Percentiles rank a stretch among this genome's conserved stretches.
Conservation (phyloP, 2,329 filamentous ascomycete species). For the Alternaria panax region DNA sequence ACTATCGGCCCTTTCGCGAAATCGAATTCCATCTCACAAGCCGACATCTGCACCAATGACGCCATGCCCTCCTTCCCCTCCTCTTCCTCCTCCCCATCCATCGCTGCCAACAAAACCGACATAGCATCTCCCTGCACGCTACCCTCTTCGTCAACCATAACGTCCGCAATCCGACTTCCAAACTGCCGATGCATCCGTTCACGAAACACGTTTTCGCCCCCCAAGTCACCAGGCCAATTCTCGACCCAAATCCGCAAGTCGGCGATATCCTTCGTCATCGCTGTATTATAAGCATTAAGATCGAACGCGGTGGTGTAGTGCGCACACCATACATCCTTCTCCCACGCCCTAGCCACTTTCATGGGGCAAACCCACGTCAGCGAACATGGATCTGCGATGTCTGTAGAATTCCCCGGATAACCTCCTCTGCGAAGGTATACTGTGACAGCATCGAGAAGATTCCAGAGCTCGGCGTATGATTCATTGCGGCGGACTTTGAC, state of each 20-base stretch:
- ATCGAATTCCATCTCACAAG: too few relatives aligned
- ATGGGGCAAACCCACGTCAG: neutral
- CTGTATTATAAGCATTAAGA: neutral
- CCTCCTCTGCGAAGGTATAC: too few relatives aligned
- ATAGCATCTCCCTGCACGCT: too few relatives aligned
- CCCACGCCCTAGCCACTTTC: neutral
- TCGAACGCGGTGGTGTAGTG: neutral
- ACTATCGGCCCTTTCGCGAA: too few relatives aligned
- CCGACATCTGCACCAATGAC: too few relatives aligned
- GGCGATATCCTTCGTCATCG: neutral
- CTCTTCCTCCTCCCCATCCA: too few relatives aligned
- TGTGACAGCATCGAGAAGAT: neutral
- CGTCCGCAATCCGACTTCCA: too few relatives aligned
- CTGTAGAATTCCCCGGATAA: too few relatives aligned
- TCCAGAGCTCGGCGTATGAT: neutral
- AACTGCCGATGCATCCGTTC: too few relatives aligned
- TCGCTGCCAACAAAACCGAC: too few relatives aligned
- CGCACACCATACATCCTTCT: neutral
- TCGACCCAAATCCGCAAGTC: neutral
- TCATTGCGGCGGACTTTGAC: neutral
- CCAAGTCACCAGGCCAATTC: neutral
- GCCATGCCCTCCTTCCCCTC: too few relatives aligned
- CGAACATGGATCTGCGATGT: neutral
- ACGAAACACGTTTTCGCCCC: neutral
- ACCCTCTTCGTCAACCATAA: too few relatives aligned